These are phyloP conservation scores for Lotus japonicus DNA, from an alignment of 306 rosid species.

Conservation along the genomic window DNA sequence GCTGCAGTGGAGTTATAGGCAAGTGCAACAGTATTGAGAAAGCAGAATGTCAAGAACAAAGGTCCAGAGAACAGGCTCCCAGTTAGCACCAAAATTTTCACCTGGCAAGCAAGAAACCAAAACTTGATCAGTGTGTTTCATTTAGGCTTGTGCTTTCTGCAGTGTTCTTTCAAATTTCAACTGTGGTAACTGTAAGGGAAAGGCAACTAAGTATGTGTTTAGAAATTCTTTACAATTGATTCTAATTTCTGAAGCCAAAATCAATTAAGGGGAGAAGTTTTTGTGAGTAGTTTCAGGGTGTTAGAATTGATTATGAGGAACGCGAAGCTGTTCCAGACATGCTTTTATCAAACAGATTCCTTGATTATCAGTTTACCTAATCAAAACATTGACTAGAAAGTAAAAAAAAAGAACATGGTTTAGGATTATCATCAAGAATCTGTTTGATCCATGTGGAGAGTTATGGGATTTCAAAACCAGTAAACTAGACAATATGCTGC, in stretches of 20 bases:
- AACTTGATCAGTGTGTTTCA: conserved; percentile 13
- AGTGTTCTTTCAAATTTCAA: conserved; percentile 2
- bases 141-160: conserved; percentile 3
- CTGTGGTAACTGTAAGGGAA: not conserved
- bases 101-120: conserved; percentile 30
- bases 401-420: not conserved
- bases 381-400: not conserved
- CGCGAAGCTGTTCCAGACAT: too few relatives aligned
- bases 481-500: not conserved
- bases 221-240: too few relatives aligned
- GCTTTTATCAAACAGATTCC: too few relatives aligned
- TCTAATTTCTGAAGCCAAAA: too few relatives aligned
- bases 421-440: not conserved
- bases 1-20: conserved; percentile 49
- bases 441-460: not conserved
- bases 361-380: not conserved
- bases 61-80: conserved; percentile 52
- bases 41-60: conserved; percentile 40
- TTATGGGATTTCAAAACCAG: not conserved
- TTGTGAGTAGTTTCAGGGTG: too few relatives aligned
- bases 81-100: conserved; percentile 34
- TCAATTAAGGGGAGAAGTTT: too few relatives aligned
- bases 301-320: too few relatives aligned
- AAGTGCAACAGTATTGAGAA: conserved; percentile 45
- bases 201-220: not conserved